Percentiles rank a stretch among this genome's conserved stretches.
These are phyloP conservation scores for Kwoniella newhampshirensis DNA, from an alignment of 768 basidiomycete genomes.

Conservation along the genomic window DNA sequence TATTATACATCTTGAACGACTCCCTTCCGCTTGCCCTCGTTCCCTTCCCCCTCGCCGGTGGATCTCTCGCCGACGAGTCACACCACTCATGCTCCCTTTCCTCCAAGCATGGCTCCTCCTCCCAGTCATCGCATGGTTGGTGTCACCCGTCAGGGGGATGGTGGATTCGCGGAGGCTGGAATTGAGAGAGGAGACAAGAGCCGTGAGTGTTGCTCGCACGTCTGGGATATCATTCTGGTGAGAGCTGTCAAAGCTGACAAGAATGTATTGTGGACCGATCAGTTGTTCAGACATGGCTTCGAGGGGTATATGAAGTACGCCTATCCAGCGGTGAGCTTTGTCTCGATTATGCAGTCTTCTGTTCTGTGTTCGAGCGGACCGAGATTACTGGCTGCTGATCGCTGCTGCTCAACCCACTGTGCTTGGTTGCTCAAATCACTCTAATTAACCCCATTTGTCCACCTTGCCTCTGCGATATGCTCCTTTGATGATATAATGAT, in stretches of 20 bases:
- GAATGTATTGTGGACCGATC: no score
- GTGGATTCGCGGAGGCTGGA: slow-evolving; percentile 3
- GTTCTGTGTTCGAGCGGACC: no score
- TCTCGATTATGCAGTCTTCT: not conserved
- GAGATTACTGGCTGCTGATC: no score
- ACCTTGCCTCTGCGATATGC: not conserved
- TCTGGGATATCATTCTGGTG: not conserved
- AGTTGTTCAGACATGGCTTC: slow-evolving; percentile 88
- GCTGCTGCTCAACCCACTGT: slow-evolving; percentile 43
- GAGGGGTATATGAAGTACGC: slow-evolving; percentile 79
- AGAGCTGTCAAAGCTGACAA: not conserved
- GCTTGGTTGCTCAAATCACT: not conserved
- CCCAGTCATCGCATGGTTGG: not conserved
- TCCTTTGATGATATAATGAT: no score
- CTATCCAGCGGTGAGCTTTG: slow-evolving; percentile 37
- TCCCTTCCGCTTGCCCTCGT: no score
- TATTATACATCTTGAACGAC: no score
- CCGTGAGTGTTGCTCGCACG: slow-evolving; percentile 2
- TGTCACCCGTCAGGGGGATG: slow-evolving; percentile 6
- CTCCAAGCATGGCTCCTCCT: no score
- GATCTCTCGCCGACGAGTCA: no score
- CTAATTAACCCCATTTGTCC: slow-evolving; percentile 4
- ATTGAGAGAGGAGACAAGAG: slow-evolving; percentile 10
- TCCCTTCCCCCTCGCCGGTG: no score
- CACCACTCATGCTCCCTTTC: no score